Conservation (phyloP, 768 basidiomycete species). For the Sporobolomyces phaffii region DNA sequence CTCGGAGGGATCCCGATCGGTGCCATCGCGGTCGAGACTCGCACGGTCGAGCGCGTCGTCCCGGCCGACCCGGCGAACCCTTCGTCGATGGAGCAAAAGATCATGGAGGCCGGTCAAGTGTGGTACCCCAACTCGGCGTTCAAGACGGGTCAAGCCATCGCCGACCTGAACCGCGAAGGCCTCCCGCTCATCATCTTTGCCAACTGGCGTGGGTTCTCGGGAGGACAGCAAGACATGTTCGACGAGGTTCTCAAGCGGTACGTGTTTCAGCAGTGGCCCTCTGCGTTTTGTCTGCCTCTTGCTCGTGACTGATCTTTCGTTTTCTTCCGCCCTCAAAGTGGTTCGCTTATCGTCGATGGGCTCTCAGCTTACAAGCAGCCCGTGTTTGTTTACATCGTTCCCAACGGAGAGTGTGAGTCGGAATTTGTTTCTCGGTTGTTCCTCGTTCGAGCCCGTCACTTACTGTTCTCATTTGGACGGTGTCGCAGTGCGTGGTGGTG, state of each 20-base stretch:
- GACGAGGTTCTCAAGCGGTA: conserved; percentile 44
- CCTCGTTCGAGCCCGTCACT: too few relatives aligned
- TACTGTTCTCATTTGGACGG: too few relatives aligned
- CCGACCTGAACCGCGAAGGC: conserved; percentile 95
- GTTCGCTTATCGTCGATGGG: conserved; percentile 79
- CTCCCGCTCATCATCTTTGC: conserved; percentile 97
- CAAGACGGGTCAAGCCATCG: conserved; percentile 99
- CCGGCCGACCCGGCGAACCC: conserved; percentile 98
- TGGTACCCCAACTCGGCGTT: conserved; percentile 99
- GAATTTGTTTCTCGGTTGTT: background rate
- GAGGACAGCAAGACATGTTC: conserved; percentile 95
- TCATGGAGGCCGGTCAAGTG: conserved; percentile 99
- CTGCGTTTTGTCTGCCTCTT: background rate
- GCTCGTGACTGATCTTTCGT: background rate
- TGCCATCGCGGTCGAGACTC: conserved; percentile 95
- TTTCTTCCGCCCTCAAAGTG: conserved; percentile 22
- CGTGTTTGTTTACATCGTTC: conserved; percentile 95
- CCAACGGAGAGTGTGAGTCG: conserved; percentile 72
- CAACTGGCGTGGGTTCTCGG: conserved; percentile 99
- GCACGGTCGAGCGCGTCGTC: conserved; percentile 90
- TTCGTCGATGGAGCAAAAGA: conserved; percentile 88
- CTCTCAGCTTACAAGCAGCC: conserved; percentile 95
- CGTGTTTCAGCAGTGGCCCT: background rate
- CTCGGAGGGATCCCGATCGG: conserved; percentile 95
- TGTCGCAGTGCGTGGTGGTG: conserved; percentile 74